Conservation (phyloP, 2,329 filamentous ascomycete genomes). For the Fusarium pseudocircinatum region DNA sequence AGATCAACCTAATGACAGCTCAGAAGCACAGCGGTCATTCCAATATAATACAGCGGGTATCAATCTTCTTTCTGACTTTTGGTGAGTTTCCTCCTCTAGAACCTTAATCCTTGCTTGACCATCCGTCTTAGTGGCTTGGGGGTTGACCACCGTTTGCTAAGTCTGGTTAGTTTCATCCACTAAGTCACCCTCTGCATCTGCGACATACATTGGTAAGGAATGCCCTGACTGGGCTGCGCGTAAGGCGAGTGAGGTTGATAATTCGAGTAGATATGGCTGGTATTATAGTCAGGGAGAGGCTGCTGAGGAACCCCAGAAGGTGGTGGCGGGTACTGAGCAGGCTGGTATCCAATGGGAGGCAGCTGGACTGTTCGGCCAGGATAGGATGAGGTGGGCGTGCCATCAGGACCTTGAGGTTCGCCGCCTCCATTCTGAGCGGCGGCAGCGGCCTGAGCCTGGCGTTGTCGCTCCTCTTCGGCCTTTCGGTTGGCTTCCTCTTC, state of each 20-base stretch:
- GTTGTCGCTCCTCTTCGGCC: conserved; percentile 83
- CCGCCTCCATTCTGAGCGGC: conserved; percentile 61
- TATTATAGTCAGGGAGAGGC: conserved; percentile 64
- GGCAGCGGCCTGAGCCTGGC: conserved; percentile 57
- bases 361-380: conserved; percentile 70
- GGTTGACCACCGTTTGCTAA: conserved; percentile 50
- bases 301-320: conserved; percentile 63
- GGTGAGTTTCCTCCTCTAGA: conserved; percentile 43
- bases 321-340: conserved; percentile 73
- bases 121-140: conserved; percentile 45
- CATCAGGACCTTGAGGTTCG: conserved; percentile 57
- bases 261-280: conserved; percentile 63
- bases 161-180: conserved; percentile 24
- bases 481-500: conserved; percentile 75
- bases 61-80: conserved; percentile 42
- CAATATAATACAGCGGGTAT: conserved; percentile 45
- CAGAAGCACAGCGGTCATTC: conserved; percentile 17
- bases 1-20: background rate
- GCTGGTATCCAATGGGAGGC: conserved; percentile 79
- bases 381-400: conserved; percentile 62
- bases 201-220: conserved; percentile 68
- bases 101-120: conserved; percentile 26
- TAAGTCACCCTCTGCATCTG: conserved; percentile 22
- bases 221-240: conserved; percentile 64
- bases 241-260: conserved; percentile 70